Percentiles rank a stretch among this genome's conserved stretches.
phyloP scores from a whole-genome alignment of 176 grass and related monocot species.

The Typha latifolia region DNA sequence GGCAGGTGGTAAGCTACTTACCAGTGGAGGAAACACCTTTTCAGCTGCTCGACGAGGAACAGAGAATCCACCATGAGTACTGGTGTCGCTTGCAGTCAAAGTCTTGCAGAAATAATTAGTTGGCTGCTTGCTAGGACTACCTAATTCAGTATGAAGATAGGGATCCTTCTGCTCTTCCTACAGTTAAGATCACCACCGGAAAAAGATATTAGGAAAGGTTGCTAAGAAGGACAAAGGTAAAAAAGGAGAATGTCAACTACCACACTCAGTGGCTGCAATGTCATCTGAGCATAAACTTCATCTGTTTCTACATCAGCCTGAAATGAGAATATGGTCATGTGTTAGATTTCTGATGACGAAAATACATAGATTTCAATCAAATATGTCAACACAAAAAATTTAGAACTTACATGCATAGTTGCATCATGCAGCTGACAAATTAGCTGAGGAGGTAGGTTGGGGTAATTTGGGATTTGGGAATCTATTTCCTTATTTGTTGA shows the following conservation, averaged over 20 bases:
- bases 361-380: background rate
- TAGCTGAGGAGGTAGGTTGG: constrained; percentile 54
- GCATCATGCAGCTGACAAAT: constrained; percentile 55
- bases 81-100: constrained; percentile 64
- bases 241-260: constrained; percentile 5
- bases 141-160: constrained; percentile 31
- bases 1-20: constrained; percentile 16
- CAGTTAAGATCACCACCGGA: background rate
- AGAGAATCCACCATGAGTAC: constrained; percentile 66
- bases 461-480: constrained; percentile 59
- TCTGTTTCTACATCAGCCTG: constrained; percentile 67
- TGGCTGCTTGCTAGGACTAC: background rate
- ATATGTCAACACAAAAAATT: background rate
- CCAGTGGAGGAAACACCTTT: constrained; percentile 58
- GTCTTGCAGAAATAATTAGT: constrained; percentile 47
- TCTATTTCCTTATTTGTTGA: constrained; percentile 65
- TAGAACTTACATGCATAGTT: constrained; percentile 54
- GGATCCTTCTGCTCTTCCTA: background rate
- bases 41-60: constrained; percentile 58
- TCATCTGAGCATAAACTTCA: constrained; percentile 78
- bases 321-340: constrained; percentile 10
- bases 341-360: constrained; percentile 8
- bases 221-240: background rate
- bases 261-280: constrained; percentile 51
- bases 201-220: background rate